These are phyloP conservation scores for Fusarium austroafricanum DNA, from an alignment of 2,329 filamentous ascomycete species.

Conservation along the genomic window DNA sequence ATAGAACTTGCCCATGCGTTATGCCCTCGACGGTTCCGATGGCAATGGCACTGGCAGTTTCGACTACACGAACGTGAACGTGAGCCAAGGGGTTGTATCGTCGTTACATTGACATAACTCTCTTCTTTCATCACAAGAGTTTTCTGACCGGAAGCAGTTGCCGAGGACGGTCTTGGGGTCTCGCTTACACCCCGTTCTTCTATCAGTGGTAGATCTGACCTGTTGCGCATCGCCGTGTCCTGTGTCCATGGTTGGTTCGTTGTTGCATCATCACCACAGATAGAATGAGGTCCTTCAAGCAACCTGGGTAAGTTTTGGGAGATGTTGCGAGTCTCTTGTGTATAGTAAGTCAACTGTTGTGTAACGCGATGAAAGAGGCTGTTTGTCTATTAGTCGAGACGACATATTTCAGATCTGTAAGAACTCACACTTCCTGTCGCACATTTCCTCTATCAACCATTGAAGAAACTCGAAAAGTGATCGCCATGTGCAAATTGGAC, in stretches of 20 bases:
- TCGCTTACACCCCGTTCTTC: accelerated
- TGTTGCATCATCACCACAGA: accelerated
- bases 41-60: constrained; percentile 24
- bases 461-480: background rate
- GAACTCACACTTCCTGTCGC: constrained; percentile 21
- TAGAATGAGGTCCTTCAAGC: accelerated
- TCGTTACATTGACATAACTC: background rate
- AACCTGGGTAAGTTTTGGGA: accelerated
- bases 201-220: accelerated
- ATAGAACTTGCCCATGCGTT: constrained; percentile 1
- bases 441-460: constrained; percentile 7
- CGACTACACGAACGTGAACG: background rate
- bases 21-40: background rate
- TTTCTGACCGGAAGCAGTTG: accelerated
- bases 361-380: constrained; percentile 3
- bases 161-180: accelerated
- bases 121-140: background rate
- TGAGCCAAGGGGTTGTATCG: background rate
- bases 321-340: accelerated
- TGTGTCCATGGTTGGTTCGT: accelerated
- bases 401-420: accelerated
- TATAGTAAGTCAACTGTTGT: background rate
- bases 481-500: background rate
- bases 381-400: accelerated
- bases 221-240: accelerated